phyloP scores from a whole-genome alignment of 371 early-diverging fungal genomes.

The Mortierella sp. region DNA sequence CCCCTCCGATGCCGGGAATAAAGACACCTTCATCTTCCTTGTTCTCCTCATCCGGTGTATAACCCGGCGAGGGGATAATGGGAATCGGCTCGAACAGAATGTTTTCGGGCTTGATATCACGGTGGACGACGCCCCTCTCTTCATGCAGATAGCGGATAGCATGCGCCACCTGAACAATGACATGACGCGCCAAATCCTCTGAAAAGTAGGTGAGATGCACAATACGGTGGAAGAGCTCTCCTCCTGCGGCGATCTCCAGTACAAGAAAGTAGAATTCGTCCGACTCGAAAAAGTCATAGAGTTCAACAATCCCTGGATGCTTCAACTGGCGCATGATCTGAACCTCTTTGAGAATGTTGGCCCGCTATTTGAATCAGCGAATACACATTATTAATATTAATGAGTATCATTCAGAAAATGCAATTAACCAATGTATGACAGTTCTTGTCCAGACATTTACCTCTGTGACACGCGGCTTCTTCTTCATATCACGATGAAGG shows the following conservation, averaged over 20 bases:
- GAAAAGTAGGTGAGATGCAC: conserved; percentile 80
- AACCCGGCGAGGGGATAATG: too few species aligned
- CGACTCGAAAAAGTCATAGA: conserved; percentile 90
- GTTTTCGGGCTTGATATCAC: conserved; percentile 96
- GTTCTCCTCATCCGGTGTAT: conserved; percentile 77
- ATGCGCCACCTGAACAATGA: conserved; percentile 79
- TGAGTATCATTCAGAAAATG: too few species aligned
- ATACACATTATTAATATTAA: too few species aligned
- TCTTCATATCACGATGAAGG: conserved; percentile 59
- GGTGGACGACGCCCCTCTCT: conserved; percentile 83
- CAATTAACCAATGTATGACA: too few species aligned
- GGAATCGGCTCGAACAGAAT: conserved; percentile 81
- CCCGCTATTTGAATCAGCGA: conserved; percentile 63
- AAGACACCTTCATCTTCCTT: too few species aligned
- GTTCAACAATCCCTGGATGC: conserved; percentile 89
- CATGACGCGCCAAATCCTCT: conserved; percentile 74
- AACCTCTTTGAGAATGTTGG: conserved; percentile 86
- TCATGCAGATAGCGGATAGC: conserved; percentile 91
- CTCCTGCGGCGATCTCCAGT: conserved; percentile 93
- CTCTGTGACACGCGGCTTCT: conserved; percentile 60
- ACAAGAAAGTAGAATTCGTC: conserved; percentile 90
- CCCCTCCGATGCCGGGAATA: too few species aligned
- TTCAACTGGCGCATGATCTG: conserved; percentile 85
- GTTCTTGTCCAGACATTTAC: conserved; percentile 52
- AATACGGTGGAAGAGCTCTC: conserved; percentile 94